Evolutionary conservation across 2,329 filamentous ascomycete species (phyloP).

Genomic region (Penicillium sp.): DNA sequence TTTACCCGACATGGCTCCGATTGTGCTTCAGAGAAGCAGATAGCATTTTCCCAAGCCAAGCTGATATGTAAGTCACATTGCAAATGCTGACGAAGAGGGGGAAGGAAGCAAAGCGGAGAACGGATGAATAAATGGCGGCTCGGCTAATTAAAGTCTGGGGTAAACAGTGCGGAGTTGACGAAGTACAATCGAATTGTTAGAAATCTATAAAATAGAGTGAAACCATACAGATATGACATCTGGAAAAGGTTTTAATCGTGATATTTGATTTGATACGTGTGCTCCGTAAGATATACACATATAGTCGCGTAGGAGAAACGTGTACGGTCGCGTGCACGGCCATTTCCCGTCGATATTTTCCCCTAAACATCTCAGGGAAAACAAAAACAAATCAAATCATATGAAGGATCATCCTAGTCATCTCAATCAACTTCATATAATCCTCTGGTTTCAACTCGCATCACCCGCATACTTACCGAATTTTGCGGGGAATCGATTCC

Average conservation of each 20-base stretch:
- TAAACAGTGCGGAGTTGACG: neutral
- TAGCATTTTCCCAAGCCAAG: neutral
- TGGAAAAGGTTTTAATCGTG: neutral
- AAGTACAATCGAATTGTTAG: neutral
- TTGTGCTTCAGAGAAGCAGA: slow-evolving; percentile 59
- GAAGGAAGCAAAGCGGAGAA: slow-evolving; percentile 9
- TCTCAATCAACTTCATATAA: neutral
- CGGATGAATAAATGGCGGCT: slow-evolving; percentile 7
- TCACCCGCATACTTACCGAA: neutral
- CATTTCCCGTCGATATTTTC: neutral
- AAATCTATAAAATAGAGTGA: neutral
- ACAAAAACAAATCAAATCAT: neutral
- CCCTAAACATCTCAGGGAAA: neutral
- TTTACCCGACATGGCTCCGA: slow-evolving; percentile 31
- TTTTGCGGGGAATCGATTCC: slow-evolving; percentile 16
- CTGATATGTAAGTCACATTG: neutral
- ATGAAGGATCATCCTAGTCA: neutral
- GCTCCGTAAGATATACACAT: neutral
- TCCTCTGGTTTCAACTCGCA: neutral
- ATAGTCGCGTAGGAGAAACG: neutral
- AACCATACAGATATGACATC: neutral
- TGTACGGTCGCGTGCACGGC: slow-evolving; percentile 5
- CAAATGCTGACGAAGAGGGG: slow-evolving; percentile 10
- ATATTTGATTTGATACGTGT: neutral
- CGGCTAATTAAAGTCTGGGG: slow-evolving; percentile 14